Evolutionary conservation across 169 alveolate genomes (phyloP).

Genomic region (Ichthyophthirius multifiliis): DNA sequence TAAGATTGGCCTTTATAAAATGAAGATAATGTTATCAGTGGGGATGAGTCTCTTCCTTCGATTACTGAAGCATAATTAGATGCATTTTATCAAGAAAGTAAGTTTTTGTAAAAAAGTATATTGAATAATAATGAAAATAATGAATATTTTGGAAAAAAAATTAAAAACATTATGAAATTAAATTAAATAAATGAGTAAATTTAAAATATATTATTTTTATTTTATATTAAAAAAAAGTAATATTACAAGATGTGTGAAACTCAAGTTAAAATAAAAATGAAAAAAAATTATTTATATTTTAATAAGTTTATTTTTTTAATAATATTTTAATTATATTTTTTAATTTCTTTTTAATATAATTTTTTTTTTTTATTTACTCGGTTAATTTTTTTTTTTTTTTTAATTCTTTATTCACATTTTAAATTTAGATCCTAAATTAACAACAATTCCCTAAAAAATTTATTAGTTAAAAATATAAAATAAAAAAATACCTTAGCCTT

Average conservation of each 20-base stretch:
- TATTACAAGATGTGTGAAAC: no score
- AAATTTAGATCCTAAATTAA: constrained; percentile 13
- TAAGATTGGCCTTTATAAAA: no score
- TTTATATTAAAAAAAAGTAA: no score
- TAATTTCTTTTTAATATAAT: no score
- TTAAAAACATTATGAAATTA: not conserved
- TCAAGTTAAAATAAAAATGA: no score
- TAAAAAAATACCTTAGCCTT: constrained; percentile 17
- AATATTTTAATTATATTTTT: no score
- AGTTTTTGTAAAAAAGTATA: not conserved
- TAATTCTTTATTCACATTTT: no score
- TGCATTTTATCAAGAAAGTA: not conserved
- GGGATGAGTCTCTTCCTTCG: not conserved
- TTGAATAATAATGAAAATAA: not conserved
- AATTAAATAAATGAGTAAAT: constrained; percentile 1
- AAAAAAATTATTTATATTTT: no score
- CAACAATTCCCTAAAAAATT: not conserved
- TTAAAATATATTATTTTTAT: not conserved
- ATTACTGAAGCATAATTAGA: not conserved
- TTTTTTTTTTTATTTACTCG: no score
- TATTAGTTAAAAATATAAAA: not conserved
- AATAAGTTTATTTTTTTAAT: no score
- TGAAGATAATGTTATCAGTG: no score
- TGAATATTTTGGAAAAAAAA: not conserved
- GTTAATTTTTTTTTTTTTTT: no score